These are phyloP conservation scores for Pseudopithomyces maydicus DNA, from an alignment of 2,329 filamentous ascomycete species.

Conservation along the genomic window DNA sequence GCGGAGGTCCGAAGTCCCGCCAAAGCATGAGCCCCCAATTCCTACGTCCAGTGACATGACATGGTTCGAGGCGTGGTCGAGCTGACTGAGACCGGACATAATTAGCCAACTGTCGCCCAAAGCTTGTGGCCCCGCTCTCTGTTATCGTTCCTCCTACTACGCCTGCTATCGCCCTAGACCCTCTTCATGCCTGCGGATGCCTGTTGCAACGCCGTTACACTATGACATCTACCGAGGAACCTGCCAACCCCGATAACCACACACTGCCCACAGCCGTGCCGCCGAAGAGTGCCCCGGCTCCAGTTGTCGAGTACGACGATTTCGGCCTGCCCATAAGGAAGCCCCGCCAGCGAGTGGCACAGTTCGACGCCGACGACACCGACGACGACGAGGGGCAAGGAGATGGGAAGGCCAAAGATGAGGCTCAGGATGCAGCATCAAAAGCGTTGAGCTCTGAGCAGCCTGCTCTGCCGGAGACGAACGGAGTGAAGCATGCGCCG, in stretches of 20 bases:
- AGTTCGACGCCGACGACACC: slow-evolving; percentile 27
- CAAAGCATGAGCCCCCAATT: background rate
- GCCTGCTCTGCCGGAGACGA: slow-evolving; percentile 32
- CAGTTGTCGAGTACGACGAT: slow-evolving; percentile 64
- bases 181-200: slow-evolving; percentile 13
- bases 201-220: slow-evolving; percentile 10
- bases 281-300: slow-evolving; percentile 13
- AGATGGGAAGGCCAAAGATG: slow-evolving; percentile 27
- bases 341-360: slow-evolving; percentile 37
- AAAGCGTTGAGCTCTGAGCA: slow-evolving; percentile 30
- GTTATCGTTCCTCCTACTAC: background rate
- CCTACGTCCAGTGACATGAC: background rate
- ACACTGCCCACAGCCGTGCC: slow-evolving; percentile 20
- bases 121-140: background rate
- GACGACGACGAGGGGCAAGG: slow-evolving; percentile 31
- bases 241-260: slow-evolving; percentile 29
- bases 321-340: slow-evolving; percentile 71
- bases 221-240: slow-evolving; percentile 28
- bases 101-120: background rate
- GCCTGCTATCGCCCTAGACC: background rate
- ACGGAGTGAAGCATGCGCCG: slow-evolving; percentile 10
- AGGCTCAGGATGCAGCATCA: slow-evolving; percentile 35
- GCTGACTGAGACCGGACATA: slow-evolving; percentile 10
- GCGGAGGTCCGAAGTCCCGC: background rate
- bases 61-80: background rate